Conservation (phyloP, 768 basidiomycete genomes). For the Lyophyllum semitale region DNA sequence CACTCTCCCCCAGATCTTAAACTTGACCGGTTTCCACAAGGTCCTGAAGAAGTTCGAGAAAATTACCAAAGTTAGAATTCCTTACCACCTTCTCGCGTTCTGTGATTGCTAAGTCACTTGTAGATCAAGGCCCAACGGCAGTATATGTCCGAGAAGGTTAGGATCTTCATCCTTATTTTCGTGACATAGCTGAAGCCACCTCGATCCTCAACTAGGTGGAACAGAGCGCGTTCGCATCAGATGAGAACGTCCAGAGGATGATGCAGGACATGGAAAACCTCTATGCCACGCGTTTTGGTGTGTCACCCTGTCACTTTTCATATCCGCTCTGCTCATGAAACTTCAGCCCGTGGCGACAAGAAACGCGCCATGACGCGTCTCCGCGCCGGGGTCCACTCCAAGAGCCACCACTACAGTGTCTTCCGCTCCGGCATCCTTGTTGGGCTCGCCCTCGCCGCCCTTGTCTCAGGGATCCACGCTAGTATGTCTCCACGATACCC, state of each 20-base stretch:
- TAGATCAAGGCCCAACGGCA: conserved; percentile 71
- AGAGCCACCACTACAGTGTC: conserved; percentile 68
- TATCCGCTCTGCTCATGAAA: background rate
- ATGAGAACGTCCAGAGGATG: conserved; percentile 60
- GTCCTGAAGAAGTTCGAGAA: conserved; percentile 87
- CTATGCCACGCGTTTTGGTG: conserved; percentile 75
- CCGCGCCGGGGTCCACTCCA: conserved; percentile 49
- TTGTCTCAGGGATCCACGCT: conserved; percentile 61
- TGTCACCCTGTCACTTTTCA: conserved; percentile 18
- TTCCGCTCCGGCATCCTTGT: conserved; percentile 75
- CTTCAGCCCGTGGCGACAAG: conserved; percentile 63
- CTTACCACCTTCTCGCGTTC: no score
- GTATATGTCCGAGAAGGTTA: conserved; percentile 81
- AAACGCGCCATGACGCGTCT: conserved; percentile 76
- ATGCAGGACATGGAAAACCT: conserved; percentile 75
- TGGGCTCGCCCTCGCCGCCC: conserved; percentile 72
- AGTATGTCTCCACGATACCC: no score
- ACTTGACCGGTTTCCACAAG: conserved; percentile 88
- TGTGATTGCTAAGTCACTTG: no score
- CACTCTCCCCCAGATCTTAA: conserved; percentile 58
- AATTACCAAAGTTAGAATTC: conserved; percentile 55
- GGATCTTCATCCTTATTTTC: background rate
- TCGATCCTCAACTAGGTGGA: conserved; percentile 56
- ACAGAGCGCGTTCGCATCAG: conserved; percentile 65
- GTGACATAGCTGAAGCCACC: background rate